Evolutionary conservation across 768 basidiomycete genomes (phyloP).

Genomic region (Sporobolomyces pararoseus): DNA sequence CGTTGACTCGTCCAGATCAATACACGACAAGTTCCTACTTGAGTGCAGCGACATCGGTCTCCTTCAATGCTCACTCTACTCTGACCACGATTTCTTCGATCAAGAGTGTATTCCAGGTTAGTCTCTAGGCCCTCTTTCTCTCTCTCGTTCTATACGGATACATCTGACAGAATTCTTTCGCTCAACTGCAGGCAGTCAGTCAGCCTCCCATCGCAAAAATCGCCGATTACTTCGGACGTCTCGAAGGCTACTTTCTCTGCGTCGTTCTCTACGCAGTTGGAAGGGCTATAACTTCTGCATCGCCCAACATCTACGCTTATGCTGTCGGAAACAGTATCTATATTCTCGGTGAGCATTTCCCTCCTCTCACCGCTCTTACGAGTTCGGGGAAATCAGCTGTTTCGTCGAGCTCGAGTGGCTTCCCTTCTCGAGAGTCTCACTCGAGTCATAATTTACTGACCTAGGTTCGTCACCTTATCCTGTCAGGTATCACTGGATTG

Average conservation of each 20-base stretch:
- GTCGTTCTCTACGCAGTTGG: slow-evolving; percentile 47
- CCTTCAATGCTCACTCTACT: slow-evolving; percentile 46
- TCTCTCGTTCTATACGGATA: neutral
- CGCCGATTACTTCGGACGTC: slow-evolving; percentile 46
- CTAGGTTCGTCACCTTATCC: too few species aligned
- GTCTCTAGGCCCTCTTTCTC: neutral
- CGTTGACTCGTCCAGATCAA: slow-evolving; percentile 35
- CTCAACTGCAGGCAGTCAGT: slow-evolving; percentile 40
- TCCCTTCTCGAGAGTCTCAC: too few species aligned
- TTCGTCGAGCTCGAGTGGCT: neutral
- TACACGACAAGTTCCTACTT: slow-evolving; percentile 44
- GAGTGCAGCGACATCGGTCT: slow-evolving; percentile 44
- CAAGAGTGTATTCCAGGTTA: slow-evolving; percentile 47
- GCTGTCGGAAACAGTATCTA: slow-evolving; percentile 43
- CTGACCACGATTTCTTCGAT: slow-evolving; percentile 46
- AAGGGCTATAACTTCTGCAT: slow-evolving; percentile 46
- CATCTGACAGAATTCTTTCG: neutral
- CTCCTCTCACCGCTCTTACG: neutral
- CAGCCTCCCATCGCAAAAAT: slow-evolving; percentile 49
- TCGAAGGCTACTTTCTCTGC: slow-evolving; percentile 47
- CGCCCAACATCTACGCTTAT: slow-evolving; percentile 38
- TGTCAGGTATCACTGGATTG: slow-evolving; percentile 46
- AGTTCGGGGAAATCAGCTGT: neutral
- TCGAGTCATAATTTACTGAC: too few species aligned
- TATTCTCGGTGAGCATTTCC: slow-evolving; percentile 39